Evolutionary conservation across 768 basidiomycete genomes (phyloP).

Genomic region (Roridomyces roridus): DNA sequence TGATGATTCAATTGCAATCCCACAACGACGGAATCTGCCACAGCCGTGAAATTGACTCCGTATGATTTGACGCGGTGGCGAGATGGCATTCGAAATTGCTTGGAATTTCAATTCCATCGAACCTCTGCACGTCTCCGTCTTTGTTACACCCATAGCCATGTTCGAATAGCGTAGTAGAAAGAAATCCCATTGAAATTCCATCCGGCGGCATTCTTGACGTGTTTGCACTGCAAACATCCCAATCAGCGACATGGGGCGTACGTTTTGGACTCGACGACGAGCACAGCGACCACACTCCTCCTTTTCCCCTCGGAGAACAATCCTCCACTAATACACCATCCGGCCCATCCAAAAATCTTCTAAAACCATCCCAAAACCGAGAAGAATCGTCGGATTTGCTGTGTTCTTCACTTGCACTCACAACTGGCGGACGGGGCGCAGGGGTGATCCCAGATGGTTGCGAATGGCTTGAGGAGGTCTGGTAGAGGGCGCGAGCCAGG

Average conservation of each 20-base stretch:
- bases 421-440: slow-evolving; percentile 1
- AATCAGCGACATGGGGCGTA: slow-evolving; percentile 14
- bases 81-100: too few relatives aligned
- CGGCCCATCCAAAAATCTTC: slow-evolving; percentile 59
- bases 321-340: slow-evolving; percentile 15
- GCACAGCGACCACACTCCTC: not conserved
- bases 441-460: slow-evolving; percentile 10
- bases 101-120: too few relatives aligned
- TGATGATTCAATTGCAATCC: too few relatives aligned
- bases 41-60: too few relatives aligned
- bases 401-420: not conserved
- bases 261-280: slow-evolving; percentile 19
- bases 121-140: too few relatives aligned
- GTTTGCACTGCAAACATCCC: slow-evolving; percentile 12
- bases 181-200: too few relatives aligned
- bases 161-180: too few relatives aligned
- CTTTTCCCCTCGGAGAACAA: not conserved
- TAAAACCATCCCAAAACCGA: slow-evolving; percentile 68
- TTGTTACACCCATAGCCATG: too few relatives aligned
- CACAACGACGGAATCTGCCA: too few relatives aligned
- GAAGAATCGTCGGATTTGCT: slow-evolving; percentile 45
- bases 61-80: too few relatives aligned
- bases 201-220: not conserved
- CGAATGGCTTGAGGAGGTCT: not conserved
- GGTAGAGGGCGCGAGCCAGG: slow-evolving; percentile 7